Conservation (phyloP, 2,329 filamentous ascomycete species). For the Paracorniculantispora psalliotae region DNA sequence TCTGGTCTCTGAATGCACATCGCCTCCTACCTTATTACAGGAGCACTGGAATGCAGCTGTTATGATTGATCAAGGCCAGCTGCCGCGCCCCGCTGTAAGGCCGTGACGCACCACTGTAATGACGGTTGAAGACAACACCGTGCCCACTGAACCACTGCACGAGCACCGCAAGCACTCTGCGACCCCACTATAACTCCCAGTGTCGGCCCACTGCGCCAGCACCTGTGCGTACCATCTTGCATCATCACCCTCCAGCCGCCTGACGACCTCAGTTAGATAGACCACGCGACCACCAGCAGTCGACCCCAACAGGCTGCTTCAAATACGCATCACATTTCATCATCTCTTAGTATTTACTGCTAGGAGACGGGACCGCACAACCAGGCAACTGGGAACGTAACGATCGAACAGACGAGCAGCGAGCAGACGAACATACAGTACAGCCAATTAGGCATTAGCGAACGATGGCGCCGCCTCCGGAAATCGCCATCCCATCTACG, state of each 20-base stretch:
- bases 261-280: conserved; percentile 11
- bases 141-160: background rate
- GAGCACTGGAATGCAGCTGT: too few relatives aligned
- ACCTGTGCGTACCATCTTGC: conserved; percentile 7
- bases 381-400: background rate
- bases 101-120: background rate
- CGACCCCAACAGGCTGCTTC: background rate
- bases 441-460: background rate
- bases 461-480: conserved; percentile 58
- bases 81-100: background rate
- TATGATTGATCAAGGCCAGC: too few relatives aligned
- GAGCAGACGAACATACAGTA: background rate
- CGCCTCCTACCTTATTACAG: too few relatives aligned
- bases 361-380: background rate
- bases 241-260: conserved; percentile 10
- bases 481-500: conserved; percentile 64
- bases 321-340: background rate
- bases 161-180: background rate
- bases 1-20: background rate
- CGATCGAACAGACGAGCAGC: background rate
- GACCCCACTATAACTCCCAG: background rate
- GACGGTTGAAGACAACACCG: too few relatives aligned
- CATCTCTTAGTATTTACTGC: background rate
- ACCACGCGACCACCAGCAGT: conserved; percentile 10
- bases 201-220: background rate